Conservation (phyloP, 2,329 filamentous ascomycete genomes). For the Aspergillus sp. region DNA sequence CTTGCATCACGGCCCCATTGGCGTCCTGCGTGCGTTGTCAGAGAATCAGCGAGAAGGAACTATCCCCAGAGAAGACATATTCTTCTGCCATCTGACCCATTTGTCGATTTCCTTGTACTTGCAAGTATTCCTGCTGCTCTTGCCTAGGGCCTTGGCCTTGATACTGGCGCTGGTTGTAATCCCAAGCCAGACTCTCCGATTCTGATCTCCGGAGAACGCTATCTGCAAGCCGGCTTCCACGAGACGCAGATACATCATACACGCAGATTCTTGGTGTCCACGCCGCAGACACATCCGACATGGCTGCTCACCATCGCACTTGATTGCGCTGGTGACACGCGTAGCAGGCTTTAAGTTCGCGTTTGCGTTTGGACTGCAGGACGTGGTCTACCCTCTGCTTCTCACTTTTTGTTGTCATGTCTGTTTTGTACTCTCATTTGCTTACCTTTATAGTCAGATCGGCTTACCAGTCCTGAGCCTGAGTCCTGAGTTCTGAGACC, state of each 20-base stretch:
- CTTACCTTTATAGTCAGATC: conserved; percentile 18
- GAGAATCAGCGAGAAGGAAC: conserved; percentile 24
- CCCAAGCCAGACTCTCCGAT: background rate
- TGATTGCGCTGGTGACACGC: conserved; percentile 30
- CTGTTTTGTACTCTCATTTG: background rate
- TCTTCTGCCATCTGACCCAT: conserved; percentile 6
- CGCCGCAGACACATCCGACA: conserved; percentile 22
- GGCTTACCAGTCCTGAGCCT: conserved; percentile 37
- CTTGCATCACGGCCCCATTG: conserved; percentile 18
- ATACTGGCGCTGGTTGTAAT: background rate
- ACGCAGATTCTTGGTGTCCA: conserved; percentile 23
- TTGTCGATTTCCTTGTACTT: background rate
- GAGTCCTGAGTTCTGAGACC: background rate
- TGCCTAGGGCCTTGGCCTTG: background rate
- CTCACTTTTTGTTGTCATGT: conserved; percentile 5
- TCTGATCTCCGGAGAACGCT: too few relatives aligned
- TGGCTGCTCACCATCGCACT: conserved; percentile 23
- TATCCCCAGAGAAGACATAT: conserved; percentile 24
- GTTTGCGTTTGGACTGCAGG: conserved; percentile 19
- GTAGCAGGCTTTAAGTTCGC: conserved; percentile 26
- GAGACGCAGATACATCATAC: conserved; percentile 8
- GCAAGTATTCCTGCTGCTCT: too few relatives aligned
- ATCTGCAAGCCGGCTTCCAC: too few relatives aligned
- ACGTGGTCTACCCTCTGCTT: conserved; percentile 23
- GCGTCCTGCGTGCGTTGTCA: conserved; percentile 18